A percentile compares a stretch with the other conserved stretches of the same genome.
Evolutionary conservation across 805 yeast species (phyloP).

Genomic region (Blastobotrys americana): DNA sequence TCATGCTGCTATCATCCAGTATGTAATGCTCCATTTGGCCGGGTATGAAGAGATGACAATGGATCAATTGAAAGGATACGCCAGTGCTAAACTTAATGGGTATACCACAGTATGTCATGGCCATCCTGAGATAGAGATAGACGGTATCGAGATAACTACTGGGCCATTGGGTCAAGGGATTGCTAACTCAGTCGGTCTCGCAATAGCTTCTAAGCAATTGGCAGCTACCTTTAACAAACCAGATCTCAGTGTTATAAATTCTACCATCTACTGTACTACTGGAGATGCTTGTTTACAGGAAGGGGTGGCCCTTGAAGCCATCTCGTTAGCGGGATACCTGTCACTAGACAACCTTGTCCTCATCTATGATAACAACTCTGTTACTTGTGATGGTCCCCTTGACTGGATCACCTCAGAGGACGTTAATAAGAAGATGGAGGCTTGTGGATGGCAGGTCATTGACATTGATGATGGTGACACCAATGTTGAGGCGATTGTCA

Average conservation of each 20-base stretch:
- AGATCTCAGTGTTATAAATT: conserved; percentile 27
- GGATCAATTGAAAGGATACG: conserved; percentile 33
- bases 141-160: conserved; percentile 35
- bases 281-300: conserved; percentile 38
- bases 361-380: conserved; percentile 34
- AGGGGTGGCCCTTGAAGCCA: conserved; percentile 35
- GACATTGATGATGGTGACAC: conserved; percentile 30
- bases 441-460: conserved; percentile 33
- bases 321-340: conserved; percentile 36
- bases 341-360: conserved; percentile 32
- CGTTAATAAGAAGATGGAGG: conserved; percentile 30
- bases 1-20: conserved; percentile 34
- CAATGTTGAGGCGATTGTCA: conserved; percentile 27
- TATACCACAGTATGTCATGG: conserved; percentile 33
- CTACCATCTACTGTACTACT: conserved; percentile 29
- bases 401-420: conserved; percentile 32
- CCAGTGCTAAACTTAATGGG: conserved; percentile 21
- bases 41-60: conserved; percentile 36
- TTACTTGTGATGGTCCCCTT: conserved; percentile 34
- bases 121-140: conserved; percentile 36
- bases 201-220: conserved; percentile 34
- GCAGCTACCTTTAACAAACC: conserved; percentile 33
- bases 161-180: conserved; percentile 41
- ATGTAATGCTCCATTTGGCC: conserved; percentile 26
- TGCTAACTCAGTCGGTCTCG: conserved; percentile 36